These are phyloP conservation scores for Aristolochia fimbriata DNA, from an alignment of 164 flowering plant genomes.

Conservation along the genomic window DNA sequence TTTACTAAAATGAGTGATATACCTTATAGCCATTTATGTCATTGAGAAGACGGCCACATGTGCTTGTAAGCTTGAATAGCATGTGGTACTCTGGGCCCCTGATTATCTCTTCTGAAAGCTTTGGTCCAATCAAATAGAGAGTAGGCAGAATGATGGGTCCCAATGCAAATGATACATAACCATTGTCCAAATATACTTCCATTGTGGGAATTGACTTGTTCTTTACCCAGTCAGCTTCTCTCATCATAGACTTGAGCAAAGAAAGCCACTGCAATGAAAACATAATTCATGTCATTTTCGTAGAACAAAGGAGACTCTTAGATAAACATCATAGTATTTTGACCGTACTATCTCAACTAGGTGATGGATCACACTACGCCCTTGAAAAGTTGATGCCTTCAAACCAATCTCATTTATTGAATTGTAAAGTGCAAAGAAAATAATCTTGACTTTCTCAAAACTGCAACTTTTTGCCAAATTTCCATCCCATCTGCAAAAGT, in stretches of 20 bases:
- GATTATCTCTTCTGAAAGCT: conserved; percentile 17
- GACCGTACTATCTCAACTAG: conserved; percentile 51
- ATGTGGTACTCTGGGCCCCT: conserved; percentile 16
- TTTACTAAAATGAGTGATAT: neutral
- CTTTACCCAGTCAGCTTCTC: conserved; percentile 21
- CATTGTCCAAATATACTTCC: conserved; percentile 21
- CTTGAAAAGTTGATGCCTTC: conserved; percentile 44
- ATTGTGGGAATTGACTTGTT: conserved; percentile 17
- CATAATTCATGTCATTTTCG: neutral
- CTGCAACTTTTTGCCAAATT: conserved; percentile 12
- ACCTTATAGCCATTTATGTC: conserved; percentile 25
- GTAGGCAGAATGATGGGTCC: conserved; percentile 27
- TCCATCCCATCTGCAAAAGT: conserved; percentile 21
- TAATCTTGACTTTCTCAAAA: conserved; percentile 27
- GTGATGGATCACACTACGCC: conserved; percentile 38
- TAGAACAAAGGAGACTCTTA: neutral
- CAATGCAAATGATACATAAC: conserved; percentile 21
- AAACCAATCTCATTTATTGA: conserved; percentile 58
- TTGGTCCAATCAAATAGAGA: conserved; percentile 24
- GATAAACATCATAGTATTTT: neutral
- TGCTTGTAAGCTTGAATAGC: conserved; percentile 18
- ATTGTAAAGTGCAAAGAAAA: conserved; percentile 30
- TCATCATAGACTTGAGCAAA: conserved; percentile 22
- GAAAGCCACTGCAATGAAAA: conserved; percentile 19
- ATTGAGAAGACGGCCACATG: conserved; percentile 27